phyloP scores from a whole-genome alignment of 495 filamentous ascomycete genomes.

The Xylaria nigripes region DNA sequence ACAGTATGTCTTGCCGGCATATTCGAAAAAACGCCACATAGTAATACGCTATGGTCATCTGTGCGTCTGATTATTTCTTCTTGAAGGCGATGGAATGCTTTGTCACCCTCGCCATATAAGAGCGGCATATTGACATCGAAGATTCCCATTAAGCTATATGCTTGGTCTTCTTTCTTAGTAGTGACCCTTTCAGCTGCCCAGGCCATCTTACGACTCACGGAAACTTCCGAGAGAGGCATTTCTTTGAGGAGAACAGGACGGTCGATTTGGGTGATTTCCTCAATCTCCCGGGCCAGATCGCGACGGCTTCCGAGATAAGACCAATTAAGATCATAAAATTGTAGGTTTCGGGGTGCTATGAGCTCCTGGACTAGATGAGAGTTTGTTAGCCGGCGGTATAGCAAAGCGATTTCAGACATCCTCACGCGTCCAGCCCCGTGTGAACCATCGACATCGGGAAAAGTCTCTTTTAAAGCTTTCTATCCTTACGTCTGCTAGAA shows the following conservation, averaged over 20 bases:
- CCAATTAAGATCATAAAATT: background rate
- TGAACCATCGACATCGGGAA: background rate
- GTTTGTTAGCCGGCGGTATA: background rate
- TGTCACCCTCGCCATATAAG: constrained; percentile 21
- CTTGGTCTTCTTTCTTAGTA: constrained; percentile 21
- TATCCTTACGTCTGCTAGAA: background rate
- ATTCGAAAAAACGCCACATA: background rate
- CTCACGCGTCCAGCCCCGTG: background rate
- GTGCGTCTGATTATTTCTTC: constrained; percentile 16
- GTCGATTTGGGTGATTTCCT: background rate
- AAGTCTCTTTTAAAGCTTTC: background rate
- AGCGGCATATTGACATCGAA: constrained; percentile 25
- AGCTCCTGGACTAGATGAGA: background rate
- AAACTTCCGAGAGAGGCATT: background rate
- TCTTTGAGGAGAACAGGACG: background rate
- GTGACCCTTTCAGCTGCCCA: constrained; percentile 20
- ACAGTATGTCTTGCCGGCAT: background rate
- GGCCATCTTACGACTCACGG: background rate
- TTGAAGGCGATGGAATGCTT: constrained; percentile 22
- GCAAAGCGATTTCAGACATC: background rate
- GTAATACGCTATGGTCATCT: background rate
- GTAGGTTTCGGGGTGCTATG: background rate
- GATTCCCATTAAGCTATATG: constrained; percentile 24
- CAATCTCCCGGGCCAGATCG: background rate
- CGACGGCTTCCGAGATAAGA: background rate